Evolutionary conservation across 495 filamentous ascomycete genomes (phyloP).

Genomic region (Penicillium herquei): DNA sequence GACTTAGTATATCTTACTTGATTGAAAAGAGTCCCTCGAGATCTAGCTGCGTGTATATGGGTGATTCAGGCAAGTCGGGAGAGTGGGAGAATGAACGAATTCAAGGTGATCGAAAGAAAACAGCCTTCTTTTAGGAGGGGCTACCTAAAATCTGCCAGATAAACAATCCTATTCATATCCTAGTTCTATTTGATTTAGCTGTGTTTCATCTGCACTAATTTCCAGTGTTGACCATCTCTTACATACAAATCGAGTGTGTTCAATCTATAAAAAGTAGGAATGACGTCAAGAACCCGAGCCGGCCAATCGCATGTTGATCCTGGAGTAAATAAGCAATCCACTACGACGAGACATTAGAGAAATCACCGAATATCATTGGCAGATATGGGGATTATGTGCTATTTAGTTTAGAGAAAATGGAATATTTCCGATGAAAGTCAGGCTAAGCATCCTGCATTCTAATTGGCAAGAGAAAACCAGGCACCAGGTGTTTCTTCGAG

Average conservation of each 20-base stretch:
- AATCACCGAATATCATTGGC: not conserved
- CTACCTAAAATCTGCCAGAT: not conserved
- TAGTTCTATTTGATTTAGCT: not conserved
- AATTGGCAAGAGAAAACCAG: too few relatives aligned
- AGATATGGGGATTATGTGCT: not conserved
- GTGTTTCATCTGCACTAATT: not conserved
- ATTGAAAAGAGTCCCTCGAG: too few relatives aligned
- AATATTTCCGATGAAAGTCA: too few relatives aligned
- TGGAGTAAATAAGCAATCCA: not conserved
- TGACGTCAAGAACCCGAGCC: constrained; percentile 10
- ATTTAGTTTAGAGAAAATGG: too few relatives aligned
- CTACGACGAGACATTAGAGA: not conserved
- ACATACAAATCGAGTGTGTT: not conserved
- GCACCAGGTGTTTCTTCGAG: too few relatives aligned
- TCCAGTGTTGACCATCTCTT: not conserved
- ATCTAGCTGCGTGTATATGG: too few relatives aligned
- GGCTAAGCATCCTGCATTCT: too few relatives aligned
- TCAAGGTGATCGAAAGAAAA: too few relatives aligned
- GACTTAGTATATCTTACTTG: not conserved
- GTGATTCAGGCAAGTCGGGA: too few relatives aligned
- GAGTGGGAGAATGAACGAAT: too few relatives aligned
- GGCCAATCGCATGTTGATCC: not conserved
- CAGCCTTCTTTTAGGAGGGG: too few relatives aligned
- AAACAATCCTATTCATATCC: not conserved
- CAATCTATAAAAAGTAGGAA: constrained; percentile 5